Conservation (phyloP, 331 rosid species). For the Ulmus americana region DNA sequence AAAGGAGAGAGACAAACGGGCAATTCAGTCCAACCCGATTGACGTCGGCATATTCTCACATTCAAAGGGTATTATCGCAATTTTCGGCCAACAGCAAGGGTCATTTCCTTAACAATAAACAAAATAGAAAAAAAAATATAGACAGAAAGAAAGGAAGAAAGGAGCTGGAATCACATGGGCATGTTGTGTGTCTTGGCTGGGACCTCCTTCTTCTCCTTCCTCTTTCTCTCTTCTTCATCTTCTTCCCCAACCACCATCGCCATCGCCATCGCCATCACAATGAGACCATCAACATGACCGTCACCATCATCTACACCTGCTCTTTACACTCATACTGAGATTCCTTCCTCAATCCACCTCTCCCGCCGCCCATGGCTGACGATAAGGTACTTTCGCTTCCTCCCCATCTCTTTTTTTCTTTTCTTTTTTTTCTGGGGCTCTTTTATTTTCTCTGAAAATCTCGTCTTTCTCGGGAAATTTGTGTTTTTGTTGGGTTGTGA, state of each 20-base stretch:
- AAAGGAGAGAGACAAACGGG: conserved; percentile 4
- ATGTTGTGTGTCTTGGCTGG: conserved; percentile 52
- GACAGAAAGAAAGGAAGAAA: conserved; percentile 18
- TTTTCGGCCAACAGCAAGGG: conserved; percentile 5
- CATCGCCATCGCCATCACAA: conserved; percentile 7
- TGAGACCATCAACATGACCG: neutral
- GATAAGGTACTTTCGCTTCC: conserved; percentile 53
- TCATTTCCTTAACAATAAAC: neutral
- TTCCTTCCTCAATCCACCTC: neutral
- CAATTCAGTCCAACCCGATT: conserved; percentile 21
- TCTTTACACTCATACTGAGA: conserved; percentile 16
- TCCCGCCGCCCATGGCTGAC: conserved; percentile 61
- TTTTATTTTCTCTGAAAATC: no score
- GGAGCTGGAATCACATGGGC: conserved; percentile 94
- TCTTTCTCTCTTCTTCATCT: conserved; percentile 22
- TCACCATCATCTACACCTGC: conserved; percentile 28
- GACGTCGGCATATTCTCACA: conserved; percentile 23
- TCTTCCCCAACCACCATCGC: conserved; percentile 15
- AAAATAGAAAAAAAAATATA: conserved; percentile 14
- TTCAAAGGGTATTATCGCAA: conserved; percentile 22
- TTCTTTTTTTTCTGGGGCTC: neutral
- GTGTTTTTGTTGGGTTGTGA: conserved; percentile 24
- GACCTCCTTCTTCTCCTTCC: conserved; percentile 23
- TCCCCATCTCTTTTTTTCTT: neutral
- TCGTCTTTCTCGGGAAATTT: conserved; percentile 2